Base-by-base conservation (phyloP, 2,329 filamentous ascomycete genomes). In the Paecilomyces sp. region DNA sequence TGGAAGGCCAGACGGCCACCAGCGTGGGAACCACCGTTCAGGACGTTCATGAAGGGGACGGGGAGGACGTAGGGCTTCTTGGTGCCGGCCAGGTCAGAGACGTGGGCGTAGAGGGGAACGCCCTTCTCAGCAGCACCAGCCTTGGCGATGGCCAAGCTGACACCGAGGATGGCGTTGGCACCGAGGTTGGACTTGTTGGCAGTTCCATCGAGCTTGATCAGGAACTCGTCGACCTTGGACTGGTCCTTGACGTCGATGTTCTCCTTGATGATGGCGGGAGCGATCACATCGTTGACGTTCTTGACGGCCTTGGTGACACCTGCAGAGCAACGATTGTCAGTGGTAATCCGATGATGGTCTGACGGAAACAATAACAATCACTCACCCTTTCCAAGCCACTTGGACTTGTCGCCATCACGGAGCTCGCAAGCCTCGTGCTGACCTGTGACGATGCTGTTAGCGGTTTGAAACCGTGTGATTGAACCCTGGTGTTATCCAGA, bases 1-100 rank as follows among this genome's bases (percentile, higher is more conserved):
- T 95, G 91, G 87, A 95, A 95, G 68, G 91, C 91, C 70, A 95
- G 86, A 76, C 92, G 91, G 74, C 94, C 94, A 85, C 94, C 94
- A 68, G 94, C 94, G 84, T 99, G 94, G 73, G 93, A 97, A 69
- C 94, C 89, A 75, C 91, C 91, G 79, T 95, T 95, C 68, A 95
- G 84, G 75, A 95, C 91, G 81, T 95, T 95, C 88, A 91, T 90
- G 86, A 95, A 95, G 70, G 91, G 91, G 67, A 94, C 90, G 63
- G 91, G 91, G 41, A 95, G 88, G 68, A 94, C 90, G 71, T 91
- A 94, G 73, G 90, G 90, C 85, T 93, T 92, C 86, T 93, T 92
- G 77, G 90, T 93, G 69, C 89, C 90, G 67, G 90, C 88, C 66
- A 94, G 87, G 77, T 93, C 89, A 72, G 90, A 92, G 73, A 95